phyloP scores from a whole-genome alignment of 1,139 yeast genomes.

The Candida sanyaensis region DNA sequence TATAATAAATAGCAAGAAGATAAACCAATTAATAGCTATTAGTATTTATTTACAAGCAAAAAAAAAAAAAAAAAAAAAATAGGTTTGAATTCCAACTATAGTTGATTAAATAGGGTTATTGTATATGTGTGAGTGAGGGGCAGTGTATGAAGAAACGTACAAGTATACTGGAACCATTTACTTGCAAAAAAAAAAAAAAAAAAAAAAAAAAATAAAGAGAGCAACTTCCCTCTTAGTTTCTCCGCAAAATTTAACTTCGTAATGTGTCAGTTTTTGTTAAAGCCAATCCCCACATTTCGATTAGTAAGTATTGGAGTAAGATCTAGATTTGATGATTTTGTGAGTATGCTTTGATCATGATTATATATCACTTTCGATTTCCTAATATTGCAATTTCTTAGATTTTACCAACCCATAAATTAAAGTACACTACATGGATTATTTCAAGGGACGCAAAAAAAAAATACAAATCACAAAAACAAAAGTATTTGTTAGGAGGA shows the following conservation, averaged over 20 bases:
- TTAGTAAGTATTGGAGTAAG: neutral
- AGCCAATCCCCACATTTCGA: conserved; percentile 2
- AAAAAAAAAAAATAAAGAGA: neutral
- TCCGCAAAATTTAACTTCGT: neutral
- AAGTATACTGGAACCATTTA: neutral
- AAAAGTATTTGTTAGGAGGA: too few relatives aligned
- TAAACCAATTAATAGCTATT: neutral
- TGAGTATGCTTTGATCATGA: too few relatives aligned
- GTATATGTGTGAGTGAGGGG: neutral
- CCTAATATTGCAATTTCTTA: too few relatives aligned
- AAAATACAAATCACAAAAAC: too few relatives aligned
- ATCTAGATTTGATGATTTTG: neutral
- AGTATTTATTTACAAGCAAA: neutral
- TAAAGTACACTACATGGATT: too few relatives aligned
- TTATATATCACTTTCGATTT: too few relatives aligned
- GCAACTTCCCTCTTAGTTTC: neutral
- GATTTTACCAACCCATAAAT: too few relatives aligned
- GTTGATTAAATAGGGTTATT: neutral
- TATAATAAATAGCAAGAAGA: neutral
- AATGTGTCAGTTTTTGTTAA: neutral
- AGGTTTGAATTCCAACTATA: neutral
- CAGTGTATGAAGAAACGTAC: neutral
- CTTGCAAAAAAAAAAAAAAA: too few relatives aligned
- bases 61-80: too few relatives aligned
- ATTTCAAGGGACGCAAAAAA: too few relatives aligned